A percentile compares a stretch with the other conserved stretches of the same genome.
Evolutionary conservation across 116 monocot genomes (phyloP).

Genomic region (Cymodocea nodosa): DNA sequence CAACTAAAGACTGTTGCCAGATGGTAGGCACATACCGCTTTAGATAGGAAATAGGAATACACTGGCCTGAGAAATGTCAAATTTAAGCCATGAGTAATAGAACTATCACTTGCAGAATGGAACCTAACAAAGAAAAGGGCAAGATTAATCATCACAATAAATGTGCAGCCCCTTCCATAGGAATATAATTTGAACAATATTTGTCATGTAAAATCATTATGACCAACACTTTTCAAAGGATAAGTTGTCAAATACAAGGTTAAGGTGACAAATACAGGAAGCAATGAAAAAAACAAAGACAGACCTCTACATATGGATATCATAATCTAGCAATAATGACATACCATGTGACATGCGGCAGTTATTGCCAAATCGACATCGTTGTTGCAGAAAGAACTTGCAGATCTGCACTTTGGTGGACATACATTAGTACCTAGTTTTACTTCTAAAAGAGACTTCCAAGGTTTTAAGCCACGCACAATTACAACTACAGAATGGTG

Average conservation of each 20-base stretch:
- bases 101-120: too few species aligned
- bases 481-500: neutral
- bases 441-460: conserved; percentile 2
- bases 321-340: conserved; percentile 16
- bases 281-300: neutral
- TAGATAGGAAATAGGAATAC: conserved; percentile 43
- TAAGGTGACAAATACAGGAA: neutral
- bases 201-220: neutral
- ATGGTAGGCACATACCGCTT: conserved; percentile 51
- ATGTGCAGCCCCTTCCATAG: too few species aligned
- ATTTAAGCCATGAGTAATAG: neutral
- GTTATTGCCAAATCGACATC: conserved; percentile 90
- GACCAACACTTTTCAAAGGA: neutral
- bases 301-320: neutral
- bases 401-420: conserved; percentile 81
- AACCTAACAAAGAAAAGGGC: neutral
- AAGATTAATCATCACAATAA: neutral
- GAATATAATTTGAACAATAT: too few species aligned
- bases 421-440: conserved; percentile 39
- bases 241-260: neutral
- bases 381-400: conserved; percentile 93
- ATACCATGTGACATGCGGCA: conserved; percentile 99
- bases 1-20: conserved; percentile 72
- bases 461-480: conserved; percentile 9
- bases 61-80: conserved; percentile 36